A percentile compares a stretch with the other conserved stretches of the same genome.
phyloP scores from a whole-genome alignment of 1,284 basidiomycete species.

The Ceratobasidium sp. region DNA sequence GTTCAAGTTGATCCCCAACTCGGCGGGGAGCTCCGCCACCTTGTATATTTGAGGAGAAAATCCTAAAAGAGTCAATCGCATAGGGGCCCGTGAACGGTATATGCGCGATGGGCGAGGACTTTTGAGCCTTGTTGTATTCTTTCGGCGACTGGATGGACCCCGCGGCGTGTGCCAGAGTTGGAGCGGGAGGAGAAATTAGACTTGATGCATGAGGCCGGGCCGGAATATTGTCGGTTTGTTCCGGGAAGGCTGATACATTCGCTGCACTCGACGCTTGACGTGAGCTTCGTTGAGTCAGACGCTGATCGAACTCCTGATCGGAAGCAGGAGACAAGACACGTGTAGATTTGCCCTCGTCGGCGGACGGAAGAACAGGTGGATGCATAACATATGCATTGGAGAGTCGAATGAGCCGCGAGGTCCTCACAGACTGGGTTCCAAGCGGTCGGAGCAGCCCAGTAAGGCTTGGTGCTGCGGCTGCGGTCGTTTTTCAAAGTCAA shows the following conservation, averaged over 20 bases:
- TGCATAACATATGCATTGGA: conserved; percentile 37
- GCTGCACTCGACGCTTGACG: too few species aligned
- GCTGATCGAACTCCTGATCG: too few species aligned
- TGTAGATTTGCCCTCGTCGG: too few species aligned
- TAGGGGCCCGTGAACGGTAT: conserved; percentile 66
- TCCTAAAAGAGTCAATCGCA: conserved; percentile 70
- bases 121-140: conserved; percentile 21
- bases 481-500: neutral
- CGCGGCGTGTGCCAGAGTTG: neutral
- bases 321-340: too few species aligned
- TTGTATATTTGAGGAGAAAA: conserved; percentile 54
- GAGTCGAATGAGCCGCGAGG: conserved; percentile 55
- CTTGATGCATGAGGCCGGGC: neutral
- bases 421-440: conserved; percentile 61
- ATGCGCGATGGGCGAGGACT: conserved; percentile 59
- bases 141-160: neutral
- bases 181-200: neutral
- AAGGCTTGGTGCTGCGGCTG: conserved; percentile 48
- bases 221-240: conserved; percentile 45
- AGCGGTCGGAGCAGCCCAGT: conserved; percentile 55
- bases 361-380: conserved; percentile 16
- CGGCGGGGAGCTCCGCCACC: conserved; percentile 39
- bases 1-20: conserved; percentile 22
- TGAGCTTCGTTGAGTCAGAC: too few species aligned
- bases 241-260: too few species aligned